Conservation (phyloP, 495 filamentous ascomycete genomes). For the Penicillium bialowiezense region DNA sequence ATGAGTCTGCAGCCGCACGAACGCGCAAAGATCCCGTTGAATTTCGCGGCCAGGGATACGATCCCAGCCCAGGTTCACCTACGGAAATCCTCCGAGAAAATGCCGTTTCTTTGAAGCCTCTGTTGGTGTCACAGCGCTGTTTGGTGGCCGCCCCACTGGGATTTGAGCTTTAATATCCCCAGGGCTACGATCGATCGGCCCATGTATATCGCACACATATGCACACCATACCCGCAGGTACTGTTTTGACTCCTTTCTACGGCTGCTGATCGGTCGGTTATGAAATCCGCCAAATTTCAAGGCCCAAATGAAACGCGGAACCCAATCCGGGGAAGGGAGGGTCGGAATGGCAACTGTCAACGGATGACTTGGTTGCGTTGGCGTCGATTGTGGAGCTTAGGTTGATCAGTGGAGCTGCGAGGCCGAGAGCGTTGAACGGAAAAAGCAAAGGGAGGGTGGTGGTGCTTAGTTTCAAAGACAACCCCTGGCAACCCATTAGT, state of each 20-base stretch:
- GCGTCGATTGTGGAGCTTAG: background rate
- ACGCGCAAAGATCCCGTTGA: conserved; percentile 14
- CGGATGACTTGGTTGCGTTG: background rate
- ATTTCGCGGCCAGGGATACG: conserved; percentile 1
- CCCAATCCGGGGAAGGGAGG: conserved; percentile 11
- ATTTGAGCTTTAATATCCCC: background rate
- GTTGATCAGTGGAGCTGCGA: conserved; percentile 1
- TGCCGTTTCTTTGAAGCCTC: background rate
- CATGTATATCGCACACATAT: conserved; percentile 12
- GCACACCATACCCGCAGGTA: conserved; percentile 4
- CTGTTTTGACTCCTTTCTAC: background rate
- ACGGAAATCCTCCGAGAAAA: background rate
- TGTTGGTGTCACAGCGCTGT: background rate
- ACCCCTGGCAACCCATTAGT: background rate
- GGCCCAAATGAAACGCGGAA: background rate
- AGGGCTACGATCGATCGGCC: background rate
- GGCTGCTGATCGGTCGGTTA: background rate
- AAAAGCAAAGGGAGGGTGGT: conserved; percentile 9
- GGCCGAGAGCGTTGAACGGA: background rate
- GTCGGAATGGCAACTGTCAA: background rate
- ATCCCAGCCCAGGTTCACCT: background rate
- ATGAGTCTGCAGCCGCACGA: conserved; percentile 19
- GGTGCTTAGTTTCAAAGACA: conserved; percentile 5
- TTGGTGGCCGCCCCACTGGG: background rate
- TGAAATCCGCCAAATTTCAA: background rate